Evolutionary conservation across 2,329 filamentous ascomycete genomes (phyloP), one percentile per base, ranked within the genome.

Genomic region (Stagonosporopsis cucurbitacearum): DNA sequence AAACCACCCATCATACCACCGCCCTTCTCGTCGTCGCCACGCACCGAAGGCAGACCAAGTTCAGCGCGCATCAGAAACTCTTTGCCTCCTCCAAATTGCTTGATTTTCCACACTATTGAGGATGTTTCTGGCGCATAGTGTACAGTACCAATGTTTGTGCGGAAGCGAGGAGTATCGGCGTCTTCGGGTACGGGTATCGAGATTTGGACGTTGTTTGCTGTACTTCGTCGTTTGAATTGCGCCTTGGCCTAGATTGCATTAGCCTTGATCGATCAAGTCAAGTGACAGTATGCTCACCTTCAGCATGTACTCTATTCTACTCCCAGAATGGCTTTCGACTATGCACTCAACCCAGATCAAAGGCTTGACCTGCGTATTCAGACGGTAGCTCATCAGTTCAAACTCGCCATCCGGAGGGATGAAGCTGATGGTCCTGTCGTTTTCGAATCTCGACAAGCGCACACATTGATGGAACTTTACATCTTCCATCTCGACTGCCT

Each of bases 381-480:
- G 82, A 4, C 95, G 93, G 80, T 99, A 99, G 65, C 92, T 96
- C 95, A 99, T 99, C 68, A 99, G 86, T 81, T 99, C 95, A 73
- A 99, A 99, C 76, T 99, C 95, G 74, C 95, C 95, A 73, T 99
- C 95, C 11, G 95, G 95, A 1, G 95, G 95, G 67, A 99, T 98
- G 77, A 99, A 99, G 74, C 92, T 96, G 79, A 99, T 99, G 33
- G 95, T 99, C 58, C 95, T 85, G 81, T 99, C 95, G 78, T 98
- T 99, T 78, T 99, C 95, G 79, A 99, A 99, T 64, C 95, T 87
- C 43, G 92, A 96, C 63, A 99, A 84, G 60, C 95, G 88, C 62
- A 99, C 95, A 73, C 95, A 99, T 77, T 99, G 95, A 79, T 99
- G 95, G 78, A 99, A 99, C 72, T 99, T 99, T 78, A 99, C 95